Base-by-base conservation (phyloP, 2,329 filamentous ascomycete species). In the Penicillium sp. region DNA sequence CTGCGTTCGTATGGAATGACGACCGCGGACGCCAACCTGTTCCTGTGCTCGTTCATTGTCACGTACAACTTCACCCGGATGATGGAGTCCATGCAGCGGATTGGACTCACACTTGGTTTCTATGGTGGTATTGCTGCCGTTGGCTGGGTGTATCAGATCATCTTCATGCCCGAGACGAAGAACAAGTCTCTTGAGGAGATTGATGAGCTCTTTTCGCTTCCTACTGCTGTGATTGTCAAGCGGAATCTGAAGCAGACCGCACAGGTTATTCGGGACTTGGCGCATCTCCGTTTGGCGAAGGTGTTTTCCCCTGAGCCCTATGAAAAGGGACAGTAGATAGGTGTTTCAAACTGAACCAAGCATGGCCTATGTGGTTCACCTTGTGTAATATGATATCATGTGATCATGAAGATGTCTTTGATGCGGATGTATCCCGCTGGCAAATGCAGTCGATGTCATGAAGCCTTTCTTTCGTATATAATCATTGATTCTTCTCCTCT, bases 131-230 rank as follows among this genome's bases (percentile, higher is more conserved):
- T 88, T 46, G 85, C 85, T 0, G 77, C 86, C 0, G 9, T 88
- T 0, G 86, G 84, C 11, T 86, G 83, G 79, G 72, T 87, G 58
- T 88, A 88, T 67, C 85, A 88, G 70, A 74, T 88, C 39, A 64
- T 88, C 41, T 88, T 88, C 70, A 88, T 88, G 86, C 84, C 83
- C 0, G 84, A 88, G 73, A 88, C 84, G 2, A 87, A 87, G 74
- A 80, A 84, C 65, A 79, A 78, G 66, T 80, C 80, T 2, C 77
- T 88, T 0, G 86, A 88, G 68, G 85, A 88, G 68, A 87, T 88
- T 51, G 84, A 88, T 52, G 71, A 81, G 31, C 72, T 88, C 16
- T 87, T 88, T 64, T 75, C 78, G 41, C 75, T 79, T 53, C 83
- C 84, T 0, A 88, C 84, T 0, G 71, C 72, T 35, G 77, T 84